Percentiles rank a stretch among this genome's conserved stretches.
Conservation (phyloP, 164 flowering plant species). For the Stephania yunnanensis region DNA sequence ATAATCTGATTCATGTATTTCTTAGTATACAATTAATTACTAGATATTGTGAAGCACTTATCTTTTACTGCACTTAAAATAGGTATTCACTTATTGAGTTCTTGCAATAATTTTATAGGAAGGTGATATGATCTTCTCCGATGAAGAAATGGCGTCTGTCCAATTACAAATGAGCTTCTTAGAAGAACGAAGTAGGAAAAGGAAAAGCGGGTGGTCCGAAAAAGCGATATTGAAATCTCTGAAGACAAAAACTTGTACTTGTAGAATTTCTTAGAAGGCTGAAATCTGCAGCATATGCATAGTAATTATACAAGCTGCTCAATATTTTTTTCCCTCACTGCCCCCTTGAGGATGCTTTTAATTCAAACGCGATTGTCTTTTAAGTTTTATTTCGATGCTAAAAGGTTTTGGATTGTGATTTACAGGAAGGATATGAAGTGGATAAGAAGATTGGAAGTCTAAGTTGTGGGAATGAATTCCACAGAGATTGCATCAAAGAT, state of each 20-base stretch:
- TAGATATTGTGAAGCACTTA: too few species aligned
- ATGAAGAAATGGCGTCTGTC: too few species aligned
- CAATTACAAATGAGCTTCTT: not conserved
- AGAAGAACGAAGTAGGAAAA: not conserved
- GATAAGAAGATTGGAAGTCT: not conserved
- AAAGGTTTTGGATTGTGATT: not conserved
- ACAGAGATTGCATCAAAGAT: constrained; percentile 19
- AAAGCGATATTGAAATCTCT: constrained; percentile 28
- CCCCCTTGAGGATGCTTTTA: too few species aligned
- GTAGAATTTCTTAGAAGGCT: constrained; percentile 22
- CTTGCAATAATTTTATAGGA: too few species aligned
- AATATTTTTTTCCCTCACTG: not conserved
- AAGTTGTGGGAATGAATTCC: constrained; percentile 25
- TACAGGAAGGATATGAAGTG: constrained; percentile 14
- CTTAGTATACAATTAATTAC: too few species aligned
- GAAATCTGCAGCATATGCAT: too few species aligned
- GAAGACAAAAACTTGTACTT: constrained; percentile 32
- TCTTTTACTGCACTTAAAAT: too few species aligned
- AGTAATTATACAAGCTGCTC: constrained; percentile 34
- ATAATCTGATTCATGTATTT: too few species aligned
- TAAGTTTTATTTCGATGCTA: not conserved
- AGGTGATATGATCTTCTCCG: too few species aligned
- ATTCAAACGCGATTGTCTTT: too few species aligned
- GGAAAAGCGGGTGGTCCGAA: constrained; percentile 42
- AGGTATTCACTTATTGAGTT: too few species aligned